Percentiles rank a stretch among this genome's conserved stretches.
Conservation (phyloP, 495 filamentous ascomycete genomes). For the Penicillium pulvis region DNA sequence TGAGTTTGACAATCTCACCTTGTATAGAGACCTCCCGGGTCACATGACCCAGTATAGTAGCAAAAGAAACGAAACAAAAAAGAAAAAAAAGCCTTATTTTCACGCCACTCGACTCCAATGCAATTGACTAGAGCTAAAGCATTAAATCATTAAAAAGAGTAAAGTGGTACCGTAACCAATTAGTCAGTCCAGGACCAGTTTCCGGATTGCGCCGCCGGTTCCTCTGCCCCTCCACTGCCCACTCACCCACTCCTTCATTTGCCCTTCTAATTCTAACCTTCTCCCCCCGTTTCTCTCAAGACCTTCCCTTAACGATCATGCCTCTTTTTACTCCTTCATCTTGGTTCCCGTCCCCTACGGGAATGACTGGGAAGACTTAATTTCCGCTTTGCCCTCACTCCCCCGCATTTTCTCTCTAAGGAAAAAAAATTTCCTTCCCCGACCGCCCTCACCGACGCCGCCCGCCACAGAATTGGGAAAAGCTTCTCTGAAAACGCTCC, state of each 20-base stretch:
- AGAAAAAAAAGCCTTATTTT: background rate
- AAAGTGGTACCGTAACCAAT: constrained; percentile 17
- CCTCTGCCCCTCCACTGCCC: constrained; percentile 34
- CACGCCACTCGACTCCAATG: background rate
- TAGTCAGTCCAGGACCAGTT: constrained; percentile 14
- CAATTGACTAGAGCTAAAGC: constrained; percentile 3
- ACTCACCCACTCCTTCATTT: constrained; percentile 12
- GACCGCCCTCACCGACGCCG: constrained; percentile 6
- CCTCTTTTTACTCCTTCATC: constrained; percentile 37
- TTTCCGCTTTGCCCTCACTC: constrained; percentile 16
- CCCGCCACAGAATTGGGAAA: constrained; percentile 1
- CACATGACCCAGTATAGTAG: constrained; percentile 1
- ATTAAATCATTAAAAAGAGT: constrained; percentile 6
- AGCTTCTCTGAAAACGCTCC: background rate
- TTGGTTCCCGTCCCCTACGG: constrained; percentile 42
- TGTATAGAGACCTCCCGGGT: background rate
- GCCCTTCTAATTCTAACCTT: constrained; percentile 31
- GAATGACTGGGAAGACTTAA: constrained; percentile 50
- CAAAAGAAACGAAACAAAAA: background rate
- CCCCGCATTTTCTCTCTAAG: constrained; percentile 15
- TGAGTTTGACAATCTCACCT: too few species aligned
- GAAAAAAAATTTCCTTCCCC: constrained; percentile 32
- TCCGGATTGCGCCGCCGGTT: constrained; percentile 30
- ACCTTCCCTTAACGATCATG: constrained; percentile 36
- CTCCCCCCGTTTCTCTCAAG: constrained; percentile 30